phyloP scores from a whole-genome alignment of 768 basidiomycete species.

The Hydnomerulius pinastri region DNA sequence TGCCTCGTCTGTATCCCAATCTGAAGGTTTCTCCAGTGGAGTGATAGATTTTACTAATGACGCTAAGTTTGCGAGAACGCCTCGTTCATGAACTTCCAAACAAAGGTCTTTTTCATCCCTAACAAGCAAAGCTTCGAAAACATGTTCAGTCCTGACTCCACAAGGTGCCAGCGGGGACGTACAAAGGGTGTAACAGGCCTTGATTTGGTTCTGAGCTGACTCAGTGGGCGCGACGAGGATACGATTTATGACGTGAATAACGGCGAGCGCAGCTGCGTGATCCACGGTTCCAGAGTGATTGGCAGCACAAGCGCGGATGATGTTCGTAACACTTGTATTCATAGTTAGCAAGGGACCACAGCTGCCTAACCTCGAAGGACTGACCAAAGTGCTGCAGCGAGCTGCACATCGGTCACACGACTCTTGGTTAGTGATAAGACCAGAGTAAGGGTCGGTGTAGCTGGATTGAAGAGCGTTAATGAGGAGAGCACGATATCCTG shows the following conservation, averaged over 20 bases:
- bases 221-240: conserved; percentile 50
- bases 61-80: conserved; percentile 58
- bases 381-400: conserved; percentile 73
- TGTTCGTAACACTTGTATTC: conserved; percentile 53
- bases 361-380: conserved; percentile 4
- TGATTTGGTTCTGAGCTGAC: conserved; percentile 48
- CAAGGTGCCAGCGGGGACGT: conserved; percentile 27
- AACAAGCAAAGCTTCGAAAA: conserved; percentile 58
- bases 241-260: conserved; percentile 72
- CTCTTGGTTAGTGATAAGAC: conserved; percentile 59
- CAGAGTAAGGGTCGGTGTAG: conserved; percentile 33
- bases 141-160: not conserved
- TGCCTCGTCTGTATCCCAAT: conserved; percentile 73
- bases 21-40: conserved; percentile 43
- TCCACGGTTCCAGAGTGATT: conserved; percentile 38
- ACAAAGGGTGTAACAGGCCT: conserved; percentile 80
- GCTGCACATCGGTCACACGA: conserved; percentile 58
- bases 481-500: conserved; percentile 6
- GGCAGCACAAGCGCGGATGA: conserved; percentile 52
- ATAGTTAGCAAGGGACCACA: not conserved
- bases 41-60: conserved; percentile 55
- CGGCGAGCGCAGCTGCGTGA: conserved; percentile 50
- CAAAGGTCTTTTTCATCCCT: conserved; percentile 70
- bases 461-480: conserved; percentile 8
- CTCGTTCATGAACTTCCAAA: conserved; percentile 68